Evolutionary conservation across 768 basidiomycete genomes (phyloP), one percentile per base, ranked within the genome.

Genomic region (Lactarius indigo): DNA sequence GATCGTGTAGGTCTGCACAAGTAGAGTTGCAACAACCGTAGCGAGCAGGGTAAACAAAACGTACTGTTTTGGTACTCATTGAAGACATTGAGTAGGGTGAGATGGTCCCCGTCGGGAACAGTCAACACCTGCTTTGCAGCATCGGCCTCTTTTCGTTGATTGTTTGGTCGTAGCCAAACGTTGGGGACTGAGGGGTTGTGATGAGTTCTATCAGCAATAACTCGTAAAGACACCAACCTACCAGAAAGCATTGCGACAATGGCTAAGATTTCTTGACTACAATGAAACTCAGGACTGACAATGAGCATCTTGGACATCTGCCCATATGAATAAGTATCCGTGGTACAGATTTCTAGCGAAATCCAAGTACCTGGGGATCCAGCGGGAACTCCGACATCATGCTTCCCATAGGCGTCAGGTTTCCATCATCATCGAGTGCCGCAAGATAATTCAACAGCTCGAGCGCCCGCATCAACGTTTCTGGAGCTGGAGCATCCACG

Each of bases 311-410:
- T 97, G 30, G 97, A 87, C 72, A 98, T 82, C 88, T 93, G 69
- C 37, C 17, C 13, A 63, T 31, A 8, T 18, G 17, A 20, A 18
- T 61, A 31, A 55, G 35, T 15, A 20, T 30, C 18, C 23, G 54
- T 23, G 13, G n/a, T 47, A 58, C 30, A 54, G n/a, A 30, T 10
- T 15, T 26, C 50, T 26, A 1, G 15, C 9, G 8, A n/a, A 33
- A 30, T 30, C 13, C 12, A 31, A 18, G 12, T 70, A 91, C 92
- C 82, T 96, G 96, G 47, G 96, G 97, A 76, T 98, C 97, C n/a
- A 99, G 83, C 15, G 96, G 97, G 81, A 98, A 98, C 72, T 98
- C 94, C 0, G 97, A 96, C 96, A 98, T 98, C 67, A 94, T 89
- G 42, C 78, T 81, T 5, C 97, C 97, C 9, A 98, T 79, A 0